Conservation (phyloP, 2,329 filamentous ascomycete genomes). For the Chrysosporium keratinophilum region DNA sequence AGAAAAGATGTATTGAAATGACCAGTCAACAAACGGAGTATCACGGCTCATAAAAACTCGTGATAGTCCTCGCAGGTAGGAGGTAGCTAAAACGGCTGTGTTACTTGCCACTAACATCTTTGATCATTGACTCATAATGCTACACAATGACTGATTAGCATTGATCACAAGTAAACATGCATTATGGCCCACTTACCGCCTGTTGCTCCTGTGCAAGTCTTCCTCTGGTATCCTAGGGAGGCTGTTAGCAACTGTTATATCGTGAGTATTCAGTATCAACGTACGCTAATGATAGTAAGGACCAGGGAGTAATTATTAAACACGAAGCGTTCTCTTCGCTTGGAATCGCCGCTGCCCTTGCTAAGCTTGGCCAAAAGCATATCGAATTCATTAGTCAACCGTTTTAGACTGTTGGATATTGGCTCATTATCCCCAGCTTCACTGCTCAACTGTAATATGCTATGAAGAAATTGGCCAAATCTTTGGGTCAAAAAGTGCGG, state of each 20-base stretch:
- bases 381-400: slow-evolving; percentile 73
- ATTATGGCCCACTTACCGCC: slow-evolving; percentile 28
- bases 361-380: slow-evolving; percentile 68
- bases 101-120: slow-evolving; percentile 3
- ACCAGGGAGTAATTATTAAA: slow-evolving; percentile 95
- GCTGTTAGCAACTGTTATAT: neutral
- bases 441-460: slow-evolving; percentile 70
- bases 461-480: slow-evolving; percentile 87
- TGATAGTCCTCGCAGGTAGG: neutral
- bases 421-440: slow-evolving; percentile 93
- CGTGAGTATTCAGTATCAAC: slow-evolving; percentile 15
- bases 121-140: slow-evolving; percentile 33
- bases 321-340: slow-evolving; percentile 77
- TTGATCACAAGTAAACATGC: neutral
- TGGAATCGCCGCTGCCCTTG: slow-evolving; percentile 62
- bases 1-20: too few relatives aligned
- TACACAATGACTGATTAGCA: slow-evolving; percentile 18
- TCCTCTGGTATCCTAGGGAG: slow-evolving; percentile 35
- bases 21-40: too few relatives aligned
- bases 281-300: slow-evolving; percentile 74
- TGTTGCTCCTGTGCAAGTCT: slow-evolving; percentile 57
- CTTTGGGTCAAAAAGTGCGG: slow-evolving; percentile 87
- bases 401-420: slow-evolving; percentile 65
- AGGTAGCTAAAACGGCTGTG: neutral
- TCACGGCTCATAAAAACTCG: too few relatives aligned